phyloP scores from a whole-genome alignment of 2,329 filamentous ascomycete species.

The Orbilia ellipsospora region DNA sequence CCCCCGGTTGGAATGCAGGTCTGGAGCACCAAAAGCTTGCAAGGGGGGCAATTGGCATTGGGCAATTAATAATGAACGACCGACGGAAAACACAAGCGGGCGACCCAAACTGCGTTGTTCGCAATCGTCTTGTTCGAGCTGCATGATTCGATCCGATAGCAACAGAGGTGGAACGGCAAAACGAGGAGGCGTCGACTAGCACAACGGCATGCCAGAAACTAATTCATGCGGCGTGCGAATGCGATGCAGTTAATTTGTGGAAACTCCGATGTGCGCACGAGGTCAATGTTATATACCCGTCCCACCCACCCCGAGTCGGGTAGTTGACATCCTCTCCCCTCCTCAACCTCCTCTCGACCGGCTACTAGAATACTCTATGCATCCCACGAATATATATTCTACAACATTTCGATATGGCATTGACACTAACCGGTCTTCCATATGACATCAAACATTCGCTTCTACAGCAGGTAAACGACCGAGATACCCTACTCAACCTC shows the following conservation, averaged over 20 bases:
- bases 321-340: background rate
- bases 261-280: constrained; percentile 9
- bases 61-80: background rate
- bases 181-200: background rate
- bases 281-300: background rate
- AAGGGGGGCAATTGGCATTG: background rate
- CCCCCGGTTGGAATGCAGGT: too few species aligned
- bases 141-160: too few species aligned
- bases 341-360: background rate
- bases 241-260: background rate
- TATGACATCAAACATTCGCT: constrained; percentile 46
- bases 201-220: background rate
- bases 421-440: constrained; percentile 23
- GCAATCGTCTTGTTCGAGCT: too few species aligned
- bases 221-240: background rate
- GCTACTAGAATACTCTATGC: too few species aligned
- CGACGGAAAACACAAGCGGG: too few species aligned
- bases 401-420: constrained; percentile 13
- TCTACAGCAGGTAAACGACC: constrained; percentile 24
- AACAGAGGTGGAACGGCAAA: background rate
- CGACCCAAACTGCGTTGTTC: too few species aligned
- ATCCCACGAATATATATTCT: background rate
- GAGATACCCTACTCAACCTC: constrained; percentile 6
- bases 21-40: too few species aligned
- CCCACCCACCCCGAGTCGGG: background rate